Conservation (phyloP, 73 alveolate species). For the Paramecium octaurelia region DNA sequence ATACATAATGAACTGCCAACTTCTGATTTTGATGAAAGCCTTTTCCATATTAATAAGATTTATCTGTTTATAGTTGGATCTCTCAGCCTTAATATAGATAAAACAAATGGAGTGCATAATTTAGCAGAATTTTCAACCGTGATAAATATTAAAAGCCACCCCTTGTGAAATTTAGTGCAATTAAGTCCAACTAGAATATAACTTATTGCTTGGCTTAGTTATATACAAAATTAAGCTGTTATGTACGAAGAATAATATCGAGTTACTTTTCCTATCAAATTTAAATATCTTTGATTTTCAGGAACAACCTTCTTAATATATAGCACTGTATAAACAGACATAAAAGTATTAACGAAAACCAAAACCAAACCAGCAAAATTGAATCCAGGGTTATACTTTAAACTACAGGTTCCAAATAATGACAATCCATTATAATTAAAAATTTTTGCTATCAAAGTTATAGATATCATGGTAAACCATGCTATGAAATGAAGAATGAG, state of each 20-base stretch:
- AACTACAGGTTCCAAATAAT: constrained; percentile 54
- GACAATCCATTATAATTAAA: constrained; percentile 21
- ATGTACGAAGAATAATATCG: constrained; percentile 36
- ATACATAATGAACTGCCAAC: not conserved
- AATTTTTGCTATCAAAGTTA: constrained; percentile 1
- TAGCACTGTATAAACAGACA: constrained; percentile 33
- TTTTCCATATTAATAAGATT: not conserved
- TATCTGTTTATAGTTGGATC: constrained; percentile 52
- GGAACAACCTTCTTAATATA: constrained; percentile 42
- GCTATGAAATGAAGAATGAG: constrained; percentile 9
- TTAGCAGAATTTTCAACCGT: constrained; percentile 41
- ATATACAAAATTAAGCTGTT: constrained; percentile 6
- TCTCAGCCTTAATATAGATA: constrained; percentile 11
- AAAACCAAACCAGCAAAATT: constrained; percentile 16
- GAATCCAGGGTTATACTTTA: constrained; percentile 37
- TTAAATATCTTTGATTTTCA: constrained; percentile 20
- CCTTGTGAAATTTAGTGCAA: constrained; percentile 23
- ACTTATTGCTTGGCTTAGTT: constrained; percentile 30
- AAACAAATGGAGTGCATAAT: constrained; percentile 55
- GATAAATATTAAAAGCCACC: constrained; percentile 6
- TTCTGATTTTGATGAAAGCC: not conserved
- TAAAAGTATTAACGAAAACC: not conserved
- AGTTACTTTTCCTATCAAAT: not conserved
- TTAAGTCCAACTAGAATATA: constrained; percentile 41
- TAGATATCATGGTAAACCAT: not conserved